phyloP scores from a whole-genome alignment of 805 yeast species.

The Sugiyamaella qingdaonensis region DNA sequence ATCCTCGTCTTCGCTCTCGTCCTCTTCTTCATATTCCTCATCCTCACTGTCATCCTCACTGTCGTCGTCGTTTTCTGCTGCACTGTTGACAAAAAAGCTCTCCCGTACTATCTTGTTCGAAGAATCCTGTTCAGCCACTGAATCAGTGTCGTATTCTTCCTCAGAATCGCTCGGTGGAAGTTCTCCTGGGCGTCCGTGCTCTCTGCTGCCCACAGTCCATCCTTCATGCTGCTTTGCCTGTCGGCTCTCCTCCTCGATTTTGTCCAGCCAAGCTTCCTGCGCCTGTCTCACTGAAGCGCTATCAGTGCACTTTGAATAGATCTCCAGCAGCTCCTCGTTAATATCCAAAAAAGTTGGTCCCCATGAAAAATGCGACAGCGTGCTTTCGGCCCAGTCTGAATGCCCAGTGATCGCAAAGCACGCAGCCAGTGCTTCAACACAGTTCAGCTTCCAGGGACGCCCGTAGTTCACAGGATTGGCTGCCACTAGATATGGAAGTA shows the following conservation, averaged over 20 bases:
- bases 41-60: background rate
- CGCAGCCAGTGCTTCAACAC: conserved; percentile 97
- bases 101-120: too few relatives aligned
- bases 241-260: conserved; percentile 44
- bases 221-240: conserved; percentile 49
- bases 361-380: conserved; percentile 84
- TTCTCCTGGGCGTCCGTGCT: conserved; percentile 40
- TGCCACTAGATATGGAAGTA: conserved; percentile 88
- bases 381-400: conserved; percentile 77
- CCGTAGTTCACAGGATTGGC: conserved; percentile 98
- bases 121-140: too few relatives aligned
- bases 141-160: background rate
- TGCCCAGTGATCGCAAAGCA: conserved; percentile 93
- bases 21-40: conserved; percentile 13
- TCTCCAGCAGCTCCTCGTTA: conserved; percentile 69
- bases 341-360: conserved; percentile 83
- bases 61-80: too few relatives aligned
- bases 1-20: conserved; percentile 1
- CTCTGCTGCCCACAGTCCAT: conserved; percentile 78
- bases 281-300: conserved; percentile 66
- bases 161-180: conserved; percentile 28
- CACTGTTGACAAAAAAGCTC: too few relatives aligned
- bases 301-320: conserved; percentile 79
- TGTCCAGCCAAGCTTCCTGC: conserved; percentile 68
- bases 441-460: conserved; percentile 89